phyloP scores from a whole-genome alignment of 2,329 filamentous ascomycete genomes.

The Aspergillus candidus region DNA sequence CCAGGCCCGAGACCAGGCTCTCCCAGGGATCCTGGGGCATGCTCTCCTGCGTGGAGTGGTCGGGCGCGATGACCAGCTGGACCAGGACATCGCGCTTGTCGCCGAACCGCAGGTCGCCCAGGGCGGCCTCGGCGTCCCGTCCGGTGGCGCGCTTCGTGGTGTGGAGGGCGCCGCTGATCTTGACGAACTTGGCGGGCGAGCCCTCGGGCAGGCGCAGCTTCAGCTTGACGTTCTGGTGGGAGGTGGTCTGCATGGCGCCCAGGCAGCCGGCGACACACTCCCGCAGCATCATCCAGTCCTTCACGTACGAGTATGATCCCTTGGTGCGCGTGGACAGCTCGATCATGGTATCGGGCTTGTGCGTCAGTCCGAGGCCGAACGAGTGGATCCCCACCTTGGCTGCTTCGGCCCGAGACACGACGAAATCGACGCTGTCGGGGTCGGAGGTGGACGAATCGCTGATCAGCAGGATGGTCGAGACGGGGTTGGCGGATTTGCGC shows the following conservation, averaged over 20 bases:
- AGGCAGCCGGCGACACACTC: slow-evolving; percentile 93
- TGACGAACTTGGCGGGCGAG: slow-evolving; percentile 95
- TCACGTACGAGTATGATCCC: slow-evolving; percentile 95
- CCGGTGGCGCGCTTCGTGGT: slow-evolving; percentile 95
- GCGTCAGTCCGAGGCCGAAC: slow-evolving; percentile 90
- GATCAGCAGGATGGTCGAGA: slow-evolving; percentile 92
- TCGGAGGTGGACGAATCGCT: slow-evolving; percentile 96
- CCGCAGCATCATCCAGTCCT: slow-evolving; percentile 99
- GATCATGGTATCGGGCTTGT: slow-evolving; percentile 98
- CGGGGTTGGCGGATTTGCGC: slow-evolving; percentile 88
- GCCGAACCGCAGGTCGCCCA: slow-evolving; percentile 89
- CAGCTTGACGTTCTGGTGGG: slow-evolving; percentile 97
- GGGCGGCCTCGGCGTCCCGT: slow-evolving; percentile 82
- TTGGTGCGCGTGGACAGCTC: slow-evolving; percentile 93
- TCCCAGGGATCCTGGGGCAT: slow-evolving; percentile 95
- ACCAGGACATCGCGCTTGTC: slow-evolving; percentile 94
- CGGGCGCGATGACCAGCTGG: slow-evolving; percentile 84
- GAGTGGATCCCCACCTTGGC: slow-evolving; percentile 98
- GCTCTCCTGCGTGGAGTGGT: slow-evolving; percentile 74
- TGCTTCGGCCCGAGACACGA: slow-evolving; percentile 91
- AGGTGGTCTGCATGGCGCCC: slow-evolving; percentile 83
- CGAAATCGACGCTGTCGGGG: slow-evolving; percentile 92
- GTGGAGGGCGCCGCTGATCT: slow-evolving; percentile 92
- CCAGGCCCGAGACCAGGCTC: slow-evolving; percentile 88
- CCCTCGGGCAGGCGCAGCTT: slow-evolving; percentile 92